Percentiles rank a stretch among this genome's conserved stretches.
Evolutionary conservation across 2,329 filamentous ascomycete species (phyloP).

Genomic region (Mycosphaerella arachidis): DNA sequence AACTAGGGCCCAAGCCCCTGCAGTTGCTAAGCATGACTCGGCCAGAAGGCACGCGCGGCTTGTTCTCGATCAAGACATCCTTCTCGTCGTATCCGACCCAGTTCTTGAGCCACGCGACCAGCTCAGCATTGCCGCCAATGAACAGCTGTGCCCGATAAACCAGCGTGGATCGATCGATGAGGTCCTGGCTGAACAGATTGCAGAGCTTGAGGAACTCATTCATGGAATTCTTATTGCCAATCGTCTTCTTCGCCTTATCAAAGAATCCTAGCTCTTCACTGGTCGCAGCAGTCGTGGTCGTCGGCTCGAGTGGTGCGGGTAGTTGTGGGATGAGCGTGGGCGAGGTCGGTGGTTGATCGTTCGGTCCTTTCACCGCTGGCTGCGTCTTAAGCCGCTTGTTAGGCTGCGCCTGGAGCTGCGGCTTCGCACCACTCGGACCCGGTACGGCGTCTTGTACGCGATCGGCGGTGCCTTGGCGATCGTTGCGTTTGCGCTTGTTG

Average conservation of each 20-base stretch:
- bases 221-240: conserved; percentile 86
- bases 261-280: conserved; percentile 90
- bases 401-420: conserved; percentile 18
- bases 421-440: conserved; percentile 24
- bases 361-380: conserved; percentile 17
- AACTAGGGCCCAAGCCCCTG: conserved; percentile 90
- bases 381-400: conserved; percentile 63
- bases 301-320: conserved; percentile 79
- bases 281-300: conserved; percentile 65
- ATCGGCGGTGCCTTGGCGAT: conserved; percentile 47
- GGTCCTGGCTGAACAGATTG: conserved; percentile 88
- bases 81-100: conserved; percentile 75
- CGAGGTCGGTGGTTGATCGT: conserved; percentile 56
- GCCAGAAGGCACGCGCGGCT: conserved; percentile 68
- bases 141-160: conserved; percentile 79
- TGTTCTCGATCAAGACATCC: conserved; percentile 75
- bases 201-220: conserved; percentile 96
- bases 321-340: conserved; percentile 84
- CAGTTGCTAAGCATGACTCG: conserved; percentile 93
- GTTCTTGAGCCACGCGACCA: conserved; percentile 82
- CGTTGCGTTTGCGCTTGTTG: conserved; percentile 72
- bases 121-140: conserved; percentile 79
- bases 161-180: conserved; percentile 80
- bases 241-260: conserved; percentile 92
- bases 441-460: conserved; percentile 30